A percentile compares a stretch with the other conserved stretches of the same genome.
Evolutionary conservation across 148 eudicot genomes (phyloP).

Genomic region (Silene latifolia): DNA sequence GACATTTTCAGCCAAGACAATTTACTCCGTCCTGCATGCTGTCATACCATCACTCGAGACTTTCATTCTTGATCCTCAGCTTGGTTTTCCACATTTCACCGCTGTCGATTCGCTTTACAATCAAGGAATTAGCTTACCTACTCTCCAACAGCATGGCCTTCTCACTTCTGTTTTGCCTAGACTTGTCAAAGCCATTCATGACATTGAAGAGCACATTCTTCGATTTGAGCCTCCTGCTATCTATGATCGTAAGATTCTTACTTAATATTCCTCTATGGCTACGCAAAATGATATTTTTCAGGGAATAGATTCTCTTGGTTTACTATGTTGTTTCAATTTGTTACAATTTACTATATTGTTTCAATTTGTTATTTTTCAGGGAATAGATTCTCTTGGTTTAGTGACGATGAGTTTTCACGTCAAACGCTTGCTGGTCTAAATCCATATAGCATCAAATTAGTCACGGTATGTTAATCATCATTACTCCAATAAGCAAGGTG

Average conservation of each 20-base stretch:
- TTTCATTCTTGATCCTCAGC: constrained; percentile 26
- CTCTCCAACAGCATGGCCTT: constrained; percentile 7
- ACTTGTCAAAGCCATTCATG: constrained; percentile 35
- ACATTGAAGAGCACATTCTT: constrained; percentile 22
- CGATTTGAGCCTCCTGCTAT: constrained; percentile 31
- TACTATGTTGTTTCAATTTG: too few species aligned
- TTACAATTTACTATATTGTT: too few species aligned
- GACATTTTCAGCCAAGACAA: constrained; percentile 50
- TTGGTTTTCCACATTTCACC: constrained; percentile 53
- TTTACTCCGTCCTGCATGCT: constrained; percentile 53
- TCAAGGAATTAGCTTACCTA: constrained; percentile 48
- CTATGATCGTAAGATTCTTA: constrained; percentile 32
- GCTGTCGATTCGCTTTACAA: constrained; percentile 50
- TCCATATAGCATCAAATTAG: too few species aligned
- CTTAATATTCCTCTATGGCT: too few species aligned
- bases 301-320: too few species aligned
- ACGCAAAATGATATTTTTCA: too few species aligned
- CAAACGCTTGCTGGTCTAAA: too few species aligned
- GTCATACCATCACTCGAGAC: constrained; percentile 46
- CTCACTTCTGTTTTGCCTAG: constrained; percentile 43
- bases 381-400: too few species aligned
- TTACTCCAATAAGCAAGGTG: too few species aligned
- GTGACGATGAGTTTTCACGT: too few species aligned
- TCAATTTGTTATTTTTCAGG: too few species aligned
- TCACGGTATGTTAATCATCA: too few species aligned